Conservation (phyloP, 805 yeast genomes). For the Metschnikowia baotianmanensis region DNA sequence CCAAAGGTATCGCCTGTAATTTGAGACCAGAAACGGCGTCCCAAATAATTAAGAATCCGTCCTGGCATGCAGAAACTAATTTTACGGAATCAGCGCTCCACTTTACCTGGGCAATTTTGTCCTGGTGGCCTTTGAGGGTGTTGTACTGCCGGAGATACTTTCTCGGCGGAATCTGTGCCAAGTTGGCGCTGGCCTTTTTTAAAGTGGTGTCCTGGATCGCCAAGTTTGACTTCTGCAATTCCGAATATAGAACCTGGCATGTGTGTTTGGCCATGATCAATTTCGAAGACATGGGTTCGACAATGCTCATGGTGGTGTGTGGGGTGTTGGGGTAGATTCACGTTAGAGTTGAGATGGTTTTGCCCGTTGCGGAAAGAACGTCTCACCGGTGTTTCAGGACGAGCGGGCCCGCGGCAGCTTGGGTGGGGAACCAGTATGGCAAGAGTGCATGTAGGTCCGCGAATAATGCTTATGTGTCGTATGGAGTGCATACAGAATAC, state of each 20-base stretch:
- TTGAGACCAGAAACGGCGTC: constrained; percentile 72
- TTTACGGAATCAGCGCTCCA: constrained; percentile 66
- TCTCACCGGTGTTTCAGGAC: constrained; percentile 5
- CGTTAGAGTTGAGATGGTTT: constrained; percentile 4
- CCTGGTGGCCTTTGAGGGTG: constrained; percentile 62
- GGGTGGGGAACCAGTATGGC: too few species aligned
- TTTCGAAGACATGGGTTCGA: constrained; percentile 5
- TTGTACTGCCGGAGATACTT: constrained; percentile 31
- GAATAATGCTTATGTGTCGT: too few species aligned
- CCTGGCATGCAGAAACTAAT: constrained; percentile 76
- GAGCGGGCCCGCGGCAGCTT: too few species aligned
- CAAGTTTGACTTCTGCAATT: constrained; percentile 44
- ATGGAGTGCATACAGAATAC: too few species aligned
- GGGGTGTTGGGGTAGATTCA: background rate
- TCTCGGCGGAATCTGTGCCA: constrained; percentile 32
- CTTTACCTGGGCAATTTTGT: constrained; percentile 64
- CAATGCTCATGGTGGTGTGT: background rate
- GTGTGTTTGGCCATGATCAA: constrained; percentile 15
- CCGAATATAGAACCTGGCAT: constrained; percentile 40
- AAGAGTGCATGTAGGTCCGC: too few species aligned
- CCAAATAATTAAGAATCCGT: constrained; percentile 84
- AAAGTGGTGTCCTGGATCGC: constrained; percentile 47
- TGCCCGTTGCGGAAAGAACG: constrained; percentile 6
- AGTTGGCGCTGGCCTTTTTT: constrained; percentile 32
- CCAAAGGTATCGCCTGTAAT: constrained; percentile 64